Evolutionary conservation across 1,284 basidiomycete species (phyloP), one percentile per base, ranked within the genome.

Genomic region (Pholiota adiposa): DNA sequence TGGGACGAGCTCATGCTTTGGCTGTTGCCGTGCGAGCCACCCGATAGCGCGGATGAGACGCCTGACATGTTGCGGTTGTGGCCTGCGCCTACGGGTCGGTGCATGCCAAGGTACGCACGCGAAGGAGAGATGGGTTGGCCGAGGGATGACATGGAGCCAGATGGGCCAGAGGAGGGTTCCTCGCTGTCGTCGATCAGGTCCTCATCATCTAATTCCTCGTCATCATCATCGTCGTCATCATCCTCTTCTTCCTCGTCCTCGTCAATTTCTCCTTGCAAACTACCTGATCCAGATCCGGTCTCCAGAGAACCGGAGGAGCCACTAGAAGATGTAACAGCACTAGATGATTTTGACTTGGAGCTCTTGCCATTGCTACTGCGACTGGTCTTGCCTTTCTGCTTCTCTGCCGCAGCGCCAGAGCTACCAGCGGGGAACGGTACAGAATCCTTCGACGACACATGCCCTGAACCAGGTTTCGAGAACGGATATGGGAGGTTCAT

Each of bases 61-160:
- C 72, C 67, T 16, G 70, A 72, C 51, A 64, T 63, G 38, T 61
- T 68, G 31, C 67, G 61, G 63, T 71, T 49, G 78, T 84, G 50
- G 68, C 65, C 68, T 75, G 81, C 79, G 23, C 84, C 79, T 8
- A 72, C 67, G 27, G 85, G 85, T 8, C 80, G 79, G 25, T 86
- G 83, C 74, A 85, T 84, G 59, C 84, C 79, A 80, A 91, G 90
- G 69, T 89, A 90, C 1, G 87, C 82, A 4, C 87, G 85, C 18
- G 69, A 62, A 44, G 71, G 67, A 19, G 75, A 71, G 54, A 93
- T 78, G 1, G 89, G 90, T n/a, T 88, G 86, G 1, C 90, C 91
- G 5, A 93, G 81, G 65, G 87, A 89, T 4, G 90, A 92, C 84
- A 93, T 85, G 3, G 90, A 92, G 18, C 84, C 88, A 3, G 89